Evolutionary conservation across 2,329 filamentous ascomycete species (phyloP), one percentile per base, ranked within the genome.

Genomic region (Ascochyta fabae): DNA sequence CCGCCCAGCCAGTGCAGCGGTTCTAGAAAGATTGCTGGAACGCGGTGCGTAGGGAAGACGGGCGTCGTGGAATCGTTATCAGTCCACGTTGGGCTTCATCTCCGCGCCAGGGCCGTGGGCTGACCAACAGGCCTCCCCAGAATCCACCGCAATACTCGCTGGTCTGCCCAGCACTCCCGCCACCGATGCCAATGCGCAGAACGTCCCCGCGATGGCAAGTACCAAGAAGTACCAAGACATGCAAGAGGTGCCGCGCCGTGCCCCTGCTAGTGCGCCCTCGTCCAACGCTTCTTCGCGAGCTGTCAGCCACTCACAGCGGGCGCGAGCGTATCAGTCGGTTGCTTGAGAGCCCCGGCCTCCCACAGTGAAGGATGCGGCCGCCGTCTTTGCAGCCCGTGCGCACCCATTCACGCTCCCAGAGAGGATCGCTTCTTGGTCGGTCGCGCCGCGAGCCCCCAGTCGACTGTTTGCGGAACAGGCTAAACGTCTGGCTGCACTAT

Each of bases 11-110:
- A 15, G 13, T 54, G 38, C 47, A 47, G 29, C 41, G 47, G 42
- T 67, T 67, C 63, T 67, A 54, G 65, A 67, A 67, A 62, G 43
- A 43, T 43, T 64, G 54, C 61, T 67, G 59, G 64, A 56, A 48
- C 48, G 42, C 42, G 39, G 42, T 35, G 53, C 38, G n/a, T 41
- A 39, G 34, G 47, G 43, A 38, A 15, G 41, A 44, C 36, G 19
- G 46, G 49, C 48, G 23, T 45, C 38, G 55, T 62, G 40, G 46
- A 41, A 23, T 45, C 41, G 56, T 64, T 61, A 66, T 64, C 61
- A 63, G 47, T 46, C 62, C 40, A 9, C 9, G 55, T 62, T 51
- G 45, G 64, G 62, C 44, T 35, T 54, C 59, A 64, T 60, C 56
- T 64, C 61, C 61, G 61, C 36, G 48, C 48, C 52, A 51, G 42